Conservation (phyloP, 768 basidiomycete genomes). For the Hericium coralloides region DNA sequence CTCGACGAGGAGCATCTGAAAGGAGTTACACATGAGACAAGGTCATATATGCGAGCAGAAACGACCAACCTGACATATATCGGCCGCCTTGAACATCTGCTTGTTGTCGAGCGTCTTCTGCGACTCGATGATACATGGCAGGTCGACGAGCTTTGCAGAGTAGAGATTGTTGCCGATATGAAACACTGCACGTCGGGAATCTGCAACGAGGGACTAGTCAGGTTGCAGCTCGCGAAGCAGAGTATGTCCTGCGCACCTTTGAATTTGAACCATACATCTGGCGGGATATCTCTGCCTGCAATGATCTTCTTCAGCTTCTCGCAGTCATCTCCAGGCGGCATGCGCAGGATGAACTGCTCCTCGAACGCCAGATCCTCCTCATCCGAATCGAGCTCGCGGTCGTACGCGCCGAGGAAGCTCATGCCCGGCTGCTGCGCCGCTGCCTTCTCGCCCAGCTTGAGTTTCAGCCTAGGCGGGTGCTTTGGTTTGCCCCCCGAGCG, state of each 20-base stretch:
- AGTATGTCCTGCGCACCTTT: constrained; percentile 50
- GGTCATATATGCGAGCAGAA: not conserved
- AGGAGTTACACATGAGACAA: constrained; percentile 7
- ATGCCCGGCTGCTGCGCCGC: constrained; percentile 75
- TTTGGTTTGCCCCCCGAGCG: constrained; percentile 34
- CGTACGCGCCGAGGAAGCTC: constrained; percentile 87
- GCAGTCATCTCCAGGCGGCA: constrained; percentile 79
- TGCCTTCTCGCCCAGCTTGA: constrained; percentile 80
- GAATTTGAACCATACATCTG: constrained; percentile 95
- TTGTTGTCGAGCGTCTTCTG: constrained; percentile 96
- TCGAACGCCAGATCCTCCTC: constrained; percentile 93
- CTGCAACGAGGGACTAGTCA: constrained; percentile 29
- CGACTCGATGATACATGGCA: constrained; percentile 89
- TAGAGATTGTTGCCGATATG: constrained; percentile 76
- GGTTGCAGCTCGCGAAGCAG: not conserved
- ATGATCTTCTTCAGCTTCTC: constrained; percentile 79
- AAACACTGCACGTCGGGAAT: constrained; percentile 85
- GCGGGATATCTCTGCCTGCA: constrained; percentile 61
- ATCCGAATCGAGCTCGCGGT: constrained; percentile 91
- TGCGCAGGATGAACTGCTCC: constrained; percentile 90
- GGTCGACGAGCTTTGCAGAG: constrained; percentile 89
- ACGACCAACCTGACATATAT: constrained; percentile 81
- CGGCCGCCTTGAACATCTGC: constrained; percentile 97
- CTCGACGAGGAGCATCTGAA: constrained; percentile 87
- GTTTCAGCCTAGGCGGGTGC: constrained; percentile 65